Conservation (phyloP, 2,329 filamentous ascomycete species). For the Colletotrichum trifolii region DNA sequence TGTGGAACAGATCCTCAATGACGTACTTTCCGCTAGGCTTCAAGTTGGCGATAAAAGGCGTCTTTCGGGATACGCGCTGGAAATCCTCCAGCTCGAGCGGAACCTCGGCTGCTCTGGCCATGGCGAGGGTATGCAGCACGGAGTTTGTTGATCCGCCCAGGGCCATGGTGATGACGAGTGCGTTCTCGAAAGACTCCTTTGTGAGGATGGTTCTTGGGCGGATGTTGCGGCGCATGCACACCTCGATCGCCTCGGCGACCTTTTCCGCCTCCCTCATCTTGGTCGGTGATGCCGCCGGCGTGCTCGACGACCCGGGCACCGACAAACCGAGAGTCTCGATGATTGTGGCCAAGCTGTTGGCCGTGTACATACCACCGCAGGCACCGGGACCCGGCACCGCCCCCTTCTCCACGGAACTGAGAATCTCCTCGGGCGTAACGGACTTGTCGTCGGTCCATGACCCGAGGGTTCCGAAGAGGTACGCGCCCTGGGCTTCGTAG, state of each 20-base stretch:
- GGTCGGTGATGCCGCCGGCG: conserved; percentile 80
- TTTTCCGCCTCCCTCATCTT: conserved; percentile 90
- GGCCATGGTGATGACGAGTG: conserved; percentile 89
- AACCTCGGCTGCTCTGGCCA: conserved; percentile 87
- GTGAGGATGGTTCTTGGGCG: conserved; percentile 84
- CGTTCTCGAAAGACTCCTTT: conserved; percentile 85
- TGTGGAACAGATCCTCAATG: conserved; percentile 88
- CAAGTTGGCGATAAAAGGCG: conserved; percentile 87
- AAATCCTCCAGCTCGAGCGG: conserved; percentile 83
- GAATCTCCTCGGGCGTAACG: conserved; percentile 79
- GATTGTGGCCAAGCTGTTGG: conserved; percentile 92
- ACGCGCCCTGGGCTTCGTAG: conserved; percentile 88
- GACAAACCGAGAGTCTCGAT: conserved; percentile 90
- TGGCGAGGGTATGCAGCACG: conserved; percentile 88
- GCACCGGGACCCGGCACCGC: conserved; percentile 75
- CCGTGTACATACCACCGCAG: conserved; percentile 91
- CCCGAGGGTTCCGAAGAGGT: conserved; percentile 74
- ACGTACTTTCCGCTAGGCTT: conserved; percentile 86
- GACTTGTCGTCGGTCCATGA: conserved; percentile 73
- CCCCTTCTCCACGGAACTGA: conserved; percentile 70
- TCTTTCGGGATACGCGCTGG: conserved; percentile 82
- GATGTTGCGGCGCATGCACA: conserved; percentile 85
- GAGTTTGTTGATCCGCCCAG: conserved; percentile 90
- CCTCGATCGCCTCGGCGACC: conserved; percentile 80
- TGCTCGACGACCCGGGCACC: conserved; percentile 85